Evolutionary conservation across 1,139 yeast genomes (phyloP).

Genomic region (Candida albicans): DNA sequence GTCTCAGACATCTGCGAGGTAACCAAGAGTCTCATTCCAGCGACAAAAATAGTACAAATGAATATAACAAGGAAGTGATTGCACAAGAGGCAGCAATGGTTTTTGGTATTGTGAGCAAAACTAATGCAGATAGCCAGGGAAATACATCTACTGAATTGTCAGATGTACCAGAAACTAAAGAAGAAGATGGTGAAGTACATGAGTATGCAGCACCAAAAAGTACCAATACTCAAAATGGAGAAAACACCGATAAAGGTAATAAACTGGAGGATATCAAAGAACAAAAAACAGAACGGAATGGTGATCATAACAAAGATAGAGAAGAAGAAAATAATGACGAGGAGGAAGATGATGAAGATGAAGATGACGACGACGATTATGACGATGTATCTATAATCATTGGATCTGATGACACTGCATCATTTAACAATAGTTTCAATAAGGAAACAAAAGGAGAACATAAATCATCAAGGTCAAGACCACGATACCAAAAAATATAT

Average conservation of each 20-base stretch:
- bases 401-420: slow-evolving; percentile 39
- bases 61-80: slow-evolving; percentile 22
- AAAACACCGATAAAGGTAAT: no score
- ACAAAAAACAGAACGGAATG: neutral
- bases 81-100: slow-evolving; percentile 49
- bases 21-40: neutral
- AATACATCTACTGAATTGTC: slow-evolving; percentile 37
- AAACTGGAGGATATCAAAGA: neutral
- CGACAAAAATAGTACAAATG: slow-evolving; percentile 6
- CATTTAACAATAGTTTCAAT: slow-evolving; percentile 17
- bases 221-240: no score
- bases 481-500: slow-evolving; percentile 15
- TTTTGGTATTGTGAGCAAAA: slow-evolving; percentile 42
- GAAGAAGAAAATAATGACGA: slow-evolving; percentile 17
- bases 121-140: slow-evolving; percentile 12
- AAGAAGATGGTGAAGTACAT: slow-evolving; percentile 10
- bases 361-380: slow-evolving; percentile 38
- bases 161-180: slow-evolving; percentile 13
- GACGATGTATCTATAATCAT: slow-evolving; percentile 47
- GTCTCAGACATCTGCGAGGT: no score
- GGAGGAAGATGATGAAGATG: slow-evolving; percentile 26
- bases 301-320: slow-evolving; percentile 13
- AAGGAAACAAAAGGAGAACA: slow-evolving; percentile 12
- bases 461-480: slow-evolving; percentile 4
- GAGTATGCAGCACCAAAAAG: slow-evolving; percentile 5